Evolutionary conservation across 768 basidiomycete genomes (phyloP), one percentile per base, ranked within the genome.

Genomic region (Hericium erinaceus): DNA sequence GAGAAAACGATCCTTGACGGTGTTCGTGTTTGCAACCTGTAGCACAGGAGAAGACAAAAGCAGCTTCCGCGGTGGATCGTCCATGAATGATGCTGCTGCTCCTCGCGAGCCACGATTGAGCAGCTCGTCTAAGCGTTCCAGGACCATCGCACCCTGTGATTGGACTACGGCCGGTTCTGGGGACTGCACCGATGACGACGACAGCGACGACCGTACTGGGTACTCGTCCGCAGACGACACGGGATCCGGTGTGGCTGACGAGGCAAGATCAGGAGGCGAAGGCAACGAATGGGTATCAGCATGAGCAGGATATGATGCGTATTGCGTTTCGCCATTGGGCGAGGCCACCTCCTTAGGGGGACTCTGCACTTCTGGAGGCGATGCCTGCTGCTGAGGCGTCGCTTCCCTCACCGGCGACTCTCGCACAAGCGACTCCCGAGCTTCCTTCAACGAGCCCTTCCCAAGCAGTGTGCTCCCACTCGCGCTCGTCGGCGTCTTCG

Each of bases 1-100:
- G 10, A 98, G 80, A 74, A 92, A 92, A 11, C 97, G 85, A 66
- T 98, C 94, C 70, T 98, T 98, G 69, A 94, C 89, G 0, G 90
- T 94, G 70, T 95, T 88, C 44, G 85, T 79, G 71, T 97, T 93
- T 63, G 92, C 92, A 13, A 98, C 92, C 72, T 99, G 97, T 5
- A 95, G 75, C 7, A 95, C 89, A 1, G 93, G 87, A 2, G 89
- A 87, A 1, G 89, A 87, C 44, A 95, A 74, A 15, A 97, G 73
- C 41, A 98, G 73, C 68, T 87, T 92, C 46, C 97, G 82, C 7
- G 92, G 91, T 15, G 93, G 90, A 60, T 90, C 84, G 62, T 95
- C 92, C 28, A 48, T 80, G 78, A 5, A 87, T 75, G 78, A 80
- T 81, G 64, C 82, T 71, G 1, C 78, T 65, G 55, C 74, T 68